phyloP scores from a whole-genome alignment of 2,329 filamentous ascomycete species.

The Monilinia fructigena region DNA sequence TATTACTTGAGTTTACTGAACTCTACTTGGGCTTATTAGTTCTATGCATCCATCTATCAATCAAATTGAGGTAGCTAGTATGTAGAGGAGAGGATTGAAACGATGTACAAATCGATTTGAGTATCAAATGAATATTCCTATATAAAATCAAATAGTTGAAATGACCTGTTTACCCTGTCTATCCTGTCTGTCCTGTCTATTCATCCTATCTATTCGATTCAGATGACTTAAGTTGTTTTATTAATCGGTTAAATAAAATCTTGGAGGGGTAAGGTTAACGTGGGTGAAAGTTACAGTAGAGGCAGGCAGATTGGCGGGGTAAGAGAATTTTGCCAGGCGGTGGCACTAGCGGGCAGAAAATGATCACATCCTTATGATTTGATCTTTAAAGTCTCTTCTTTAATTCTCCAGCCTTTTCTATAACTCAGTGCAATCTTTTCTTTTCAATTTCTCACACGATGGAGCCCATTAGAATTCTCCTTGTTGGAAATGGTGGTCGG shows the following conservation, averaged over 20 bases:
- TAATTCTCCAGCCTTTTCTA: not conserved
- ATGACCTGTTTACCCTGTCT: too few relatives aligned
- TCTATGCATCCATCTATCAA: too few relatives aligned
- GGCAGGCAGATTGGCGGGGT: constrained; percentile 2
- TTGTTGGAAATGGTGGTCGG: constrained; percentile 90
- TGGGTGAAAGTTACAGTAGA: not conserved
- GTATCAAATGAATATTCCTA: too few relatives aligned
- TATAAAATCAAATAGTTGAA: too few relatives aligned
- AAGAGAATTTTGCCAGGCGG: constrained; percentile 13
- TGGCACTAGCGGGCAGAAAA: constrained; percentile 20
- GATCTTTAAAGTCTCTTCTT: constrained; percentile 9
- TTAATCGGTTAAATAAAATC: not conserved
- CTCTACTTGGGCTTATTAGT: too few relatives aligned
- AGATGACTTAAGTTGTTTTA: too few relatives aligned
- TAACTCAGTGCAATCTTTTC: not conserved
- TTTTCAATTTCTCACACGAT: constrained; percentile 21
- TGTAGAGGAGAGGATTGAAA: too few relatives aligned
- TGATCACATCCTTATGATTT: constrained; percentile 8
- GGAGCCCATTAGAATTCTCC: constrained; percentile 59
- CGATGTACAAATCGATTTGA: too few relatives aligned
- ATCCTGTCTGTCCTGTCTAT: too few relatives aligned
- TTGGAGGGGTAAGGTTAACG: not conserved
- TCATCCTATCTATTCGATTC: too few relatives aligned
- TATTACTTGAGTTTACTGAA: too few relatives aligned
- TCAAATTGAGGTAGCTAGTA: too few relatives aligned